These are phyloP conservation scores for Leptodontidium sp. DNA, from an alignment of 2,329 filamentous ascomycete genomes.

Conservation along the genomic window DNA sequence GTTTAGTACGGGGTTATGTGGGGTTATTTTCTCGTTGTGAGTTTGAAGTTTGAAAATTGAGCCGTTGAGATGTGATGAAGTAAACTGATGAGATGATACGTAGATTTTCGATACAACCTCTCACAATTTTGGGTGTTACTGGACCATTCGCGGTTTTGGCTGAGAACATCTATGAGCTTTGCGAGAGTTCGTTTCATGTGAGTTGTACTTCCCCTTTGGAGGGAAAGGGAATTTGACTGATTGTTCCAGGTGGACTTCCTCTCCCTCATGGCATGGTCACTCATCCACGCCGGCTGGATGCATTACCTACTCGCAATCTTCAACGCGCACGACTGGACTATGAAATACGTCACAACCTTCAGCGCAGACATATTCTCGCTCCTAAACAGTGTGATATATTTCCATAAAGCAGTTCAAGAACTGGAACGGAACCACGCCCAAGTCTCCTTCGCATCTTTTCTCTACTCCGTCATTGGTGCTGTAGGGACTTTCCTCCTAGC, in stretches of 20 bases:
- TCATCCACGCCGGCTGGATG: conserved; percentile 72
- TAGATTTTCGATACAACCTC: conserved; percentile 65
- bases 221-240: neutral
- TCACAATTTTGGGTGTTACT: conserved; percentile 72
- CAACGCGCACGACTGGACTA: conserved; percentile 75
- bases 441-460: conserved; percentile 67
- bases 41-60: conserved; percentile 32
- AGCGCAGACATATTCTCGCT: conserved; percentile 72
- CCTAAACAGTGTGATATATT: conserved; percentile 73
- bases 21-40: conserved; percentile 67
- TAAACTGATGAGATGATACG: conserved; percentile 1
- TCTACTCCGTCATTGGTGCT: conserved; percentile 71
- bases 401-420: conserved; percentile 72
- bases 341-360: conserved; percentile 74
- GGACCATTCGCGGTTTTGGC: conserved; percentile 73
- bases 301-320: conserved; percentile 69
- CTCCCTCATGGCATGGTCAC: conserved; percentile 73
- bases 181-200: conserved; percentile 62
- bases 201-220: conserved; percentile 25
- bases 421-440: conserved; percentile 64
- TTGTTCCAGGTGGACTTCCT: conserved; percentile 62
- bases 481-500: conserved; percentile 69
- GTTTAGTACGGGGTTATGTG: conserved; percentile 70
- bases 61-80: neutral
- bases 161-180: conserved; percentile 70